Percentiles rank a stretch among this genome's conserved stretches.
phyloP scores from a whole-genome alignment of 2,329 filamentous ascomycete species.

The Colletotrichum tabaci region DNA sequence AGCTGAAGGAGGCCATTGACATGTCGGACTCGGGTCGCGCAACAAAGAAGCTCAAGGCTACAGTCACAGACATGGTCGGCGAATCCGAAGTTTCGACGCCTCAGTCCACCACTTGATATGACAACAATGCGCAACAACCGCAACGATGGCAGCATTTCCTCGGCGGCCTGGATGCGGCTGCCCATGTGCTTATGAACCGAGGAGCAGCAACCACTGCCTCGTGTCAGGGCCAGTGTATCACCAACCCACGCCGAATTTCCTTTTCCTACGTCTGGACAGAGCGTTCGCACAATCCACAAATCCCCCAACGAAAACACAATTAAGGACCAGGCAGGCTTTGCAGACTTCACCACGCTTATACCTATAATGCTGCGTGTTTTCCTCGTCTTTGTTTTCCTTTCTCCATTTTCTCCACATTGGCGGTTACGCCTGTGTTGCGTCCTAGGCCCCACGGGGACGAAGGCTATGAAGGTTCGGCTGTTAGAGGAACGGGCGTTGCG shows the following conservation, averaged over 20 bases:
- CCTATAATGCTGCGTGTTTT: slow-evolving; percentile 40
- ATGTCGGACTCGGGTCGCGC: slow-evolving; percentile 34
- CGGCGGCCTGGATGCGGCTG: background rate
- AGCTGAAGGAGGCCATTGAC: slow-evolving; percentile 56
- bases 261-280: slow-evolving; percentile 11
- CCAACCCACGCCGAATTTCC: slow-evolving; percentile 10
- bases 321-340: slow-evolving; percentile 3
- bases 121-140: background rate
- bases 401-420: slow-evolving; percentile 1
- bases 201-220: background rate
- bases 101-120: slow-evolving; percentile 32
- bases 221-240: slow-evolving; percentile 19
- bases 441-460: background rate
- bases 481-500: slow-evolving; percentile 36
- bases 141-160: background rate
- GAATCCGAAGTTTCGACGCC: slow-evolving; percentile 40
- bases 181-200: slow-evolving; percentile 5
- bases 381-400: background rate
- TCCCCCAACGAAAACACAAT: slow-evolving; percentile 6
- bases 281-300: slow-evolving; percentile 13
- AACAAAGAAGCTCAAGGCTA: slow-evolving; percentile 39
- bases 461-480: slow-evolving; percentile 25
- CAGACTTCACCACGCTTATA: slow-evolving; percentile 32
- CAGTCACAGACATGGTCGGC: slow-evolving; percentile 32
- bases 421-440: slow-evolving; percentile 9